Evolutionary conservation across 495 filamentous ascomycete species (phyloP).

Genomic region (Xylaria cubensis): DNA sequence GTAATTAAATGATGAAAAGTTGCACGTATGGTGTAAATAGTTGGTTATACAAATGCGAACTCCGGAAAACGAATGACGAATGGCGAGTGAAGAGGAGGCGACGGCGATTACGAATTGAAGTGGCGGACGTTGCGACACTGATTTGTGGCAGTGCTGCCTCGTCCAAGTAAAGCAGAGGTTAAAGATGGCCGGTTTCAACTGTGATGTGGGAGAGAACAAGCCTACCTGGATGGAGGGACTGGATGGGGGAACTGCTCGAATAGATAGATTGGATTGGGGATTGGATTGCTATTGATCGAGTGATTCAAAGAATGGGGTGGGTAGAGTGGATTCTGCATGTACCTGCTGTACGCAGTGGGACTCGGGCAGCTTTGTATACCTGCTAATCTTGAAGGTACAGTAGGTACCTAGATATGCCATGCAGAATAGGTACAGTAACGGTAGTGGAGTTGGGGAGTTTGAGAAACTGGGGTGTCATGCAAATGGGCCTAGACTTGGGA

Average conservation of each 20-base stretch:
- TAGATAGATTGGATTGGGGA: neutral
- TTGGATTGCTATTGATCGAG: slow-evolving; percentile 18
- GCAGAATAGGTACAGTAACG: neutral
- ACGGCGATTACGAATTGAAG: slow-evolving; percentile 11
- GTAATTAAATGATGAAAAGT: neutral
- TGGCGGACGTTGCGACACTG: slow-evolving; percentile 17
- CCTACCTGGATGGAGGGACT: slow-evolving; percentile 4
- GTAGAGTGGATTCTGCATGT: slow-evolving; percentile 13
- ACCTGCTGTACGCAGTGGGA: neutral
- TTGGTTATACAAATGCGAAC: slow-evolving; percentile 18
- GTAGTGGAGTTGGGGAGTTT: neutral
- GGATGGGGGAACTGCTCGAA: neutral
- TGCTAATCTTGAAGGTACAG: neutral
- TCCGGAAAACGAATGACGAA: slow-evolving; percentile 27
- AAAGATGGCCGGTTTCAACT: slow-evolving; percentile 6
- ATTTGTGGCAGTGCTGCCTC: slow-evolving; percentile 27
- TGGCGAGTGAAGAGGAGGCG: slow-evolving; percentile 19
- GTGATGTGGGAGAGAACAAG: slow-evolving; percentile 9
- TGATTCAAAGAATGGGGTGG: slow-evolving; percentile 20
- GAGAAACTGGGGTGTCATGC: neutral
- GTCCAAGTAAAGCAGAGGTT: slow-evolving; percentile 15
- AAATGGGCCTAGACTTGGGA: neutral
- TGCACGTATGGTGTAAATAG: slow-evolving; percentile 5
- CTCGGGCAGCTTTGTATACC: neutral
- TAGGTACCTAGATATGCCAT: neutral